Conservation (phyloP, 1,284 basidiomycete genomes). For the Inonotus obliquus region DNA sequence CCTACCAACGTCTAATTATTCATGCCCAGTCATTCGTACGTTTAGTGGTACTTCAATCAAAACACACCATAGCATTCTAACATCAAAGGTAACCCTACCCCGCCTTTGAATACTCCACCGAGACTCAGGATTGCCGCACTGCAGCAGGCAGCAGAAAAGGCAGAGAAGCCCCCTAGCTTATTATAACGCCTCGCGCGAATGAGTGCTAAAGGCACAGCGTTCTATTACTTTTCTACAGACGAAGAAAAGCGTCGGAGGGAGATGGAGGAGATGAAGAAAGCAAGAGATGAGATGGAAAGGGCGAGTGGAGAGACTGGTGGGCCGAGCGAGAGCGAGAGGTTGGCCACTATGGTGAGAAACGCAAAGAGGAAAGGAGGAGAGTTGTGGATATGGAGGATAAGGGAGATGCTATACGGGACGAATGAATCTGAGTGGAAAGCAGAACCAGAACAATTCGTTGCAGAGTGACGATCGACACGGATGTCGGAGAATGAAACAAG, state of each 20-base stretch:
- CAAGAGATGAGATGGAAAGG: constrained; percentile 68
- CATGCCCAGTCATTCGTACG: constrained; percentile 47
- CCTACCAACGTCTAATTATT: constrained; percentile 9
- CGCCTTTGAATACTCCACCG: constrained; percentile 78
- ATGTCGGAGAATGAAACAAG: too few relatives aligned
- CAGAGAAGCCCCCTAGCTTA: constrained; percentile 68
- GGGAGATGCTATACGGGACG: constrained; percentile 7
- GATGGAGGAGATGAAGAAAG: constrained; percentile 71
- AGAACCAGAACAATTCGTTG: too few relatives aligned
- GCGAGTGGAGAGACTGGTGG: constrained; percentile 58
- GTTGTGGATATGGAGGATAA: constrained; percentile 65
- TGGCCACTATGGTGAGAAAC: constrained; percentile 42
- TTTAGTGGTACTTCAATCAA: neutral
- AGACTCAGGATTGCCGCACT: constrained; percentile 74
- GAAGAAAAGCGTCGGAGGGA: constrained; percentile 69
- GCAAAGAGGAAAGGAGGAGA: constrained; percentile 68
- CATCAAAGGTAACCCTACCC: constrained; percentile 77
- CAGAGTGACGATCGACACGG: too few relatives aligned
- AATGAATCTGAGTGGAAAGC: constrained; percentile 15
- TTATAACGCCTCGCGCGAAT: constrained; percentile 81
- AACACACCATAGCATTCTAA: constrained; percentile 5
- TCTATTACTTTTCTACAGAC: constrained; percentile 85
- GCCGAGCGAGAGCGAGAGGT: constrained; percentile 64
- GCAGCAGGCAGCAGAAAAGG: constrained; percentile 70
- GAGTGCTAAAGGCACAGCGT: constrained; percentile 84